Evolutionary conservation across 441 rosid species (phyloP).

Genomic region (Adansonia gregorii): DNA sequence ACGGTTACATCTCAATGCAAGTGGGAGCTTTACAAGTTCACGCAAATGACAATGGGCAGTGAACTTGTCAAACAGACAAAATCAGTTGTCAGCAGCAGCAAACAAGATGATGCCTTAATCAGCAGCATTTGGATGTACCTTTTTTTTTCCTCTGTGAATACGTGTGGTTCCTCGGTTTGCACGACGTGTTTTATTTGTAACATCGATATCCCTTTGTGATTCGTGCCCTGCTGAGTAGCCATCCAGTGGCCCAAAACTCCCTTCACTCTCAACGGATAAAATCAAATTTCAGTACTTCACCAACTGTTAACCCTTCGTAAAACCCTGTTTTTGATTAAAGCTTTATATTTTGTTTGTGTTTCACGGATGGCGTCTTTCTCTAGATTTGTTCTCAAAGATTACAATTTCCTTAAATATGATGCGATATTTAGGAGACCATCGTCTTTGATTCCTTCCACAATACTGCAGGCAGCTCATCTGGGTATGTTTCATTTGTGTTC

Average conservation of each 20-base stretch:
- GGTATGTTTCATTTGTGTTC: constrained; percentile 46
- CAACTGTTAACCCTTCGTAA: not conserved
- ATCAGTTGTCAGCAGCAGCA: not conserved
- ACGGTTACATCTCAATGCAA: constrained; percentile 22
- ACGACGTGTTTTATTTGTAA: constrained; percentile 27
- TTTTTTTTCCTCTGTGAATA: not conserved
- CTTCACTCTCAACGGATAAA: not conserved
- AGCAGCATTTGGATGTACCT: not conserved
- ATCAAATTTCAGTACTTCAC: not conserved
- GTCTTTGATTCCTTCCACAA: constrained; percentile 38
- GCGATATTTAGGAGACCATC: constrained; percentile 32
- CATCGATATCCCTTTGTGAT: not conserved
- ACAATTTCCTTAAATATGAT: constrained; percentile 38
- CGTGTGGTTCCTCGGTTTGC: constrained; percentile 42
- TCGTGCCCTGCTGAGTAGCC: not conserved
- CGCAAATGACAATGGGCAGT: constrained; percentile 18
- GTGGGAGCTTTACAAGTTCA: constrained; percentile 9
- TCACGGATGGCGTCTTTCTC: constrained; percentile 70
- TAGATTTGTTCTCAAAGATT: constrained; percentile 53
- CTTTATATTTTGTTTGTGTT: not conserved
- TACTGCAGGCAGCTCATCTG: constrained; percentile 38
- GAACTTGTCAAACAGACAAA: not conserved
- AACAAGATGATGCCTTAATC: constrained; percentile 11
- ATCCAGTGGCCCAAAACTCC: not conserved
- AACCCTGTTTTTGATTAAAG: constrained; percentile 23